Evolutionary conservation across 176 grass and related monocot species (phyloP).

Genomic region (Eleusine coracana): DNA sequence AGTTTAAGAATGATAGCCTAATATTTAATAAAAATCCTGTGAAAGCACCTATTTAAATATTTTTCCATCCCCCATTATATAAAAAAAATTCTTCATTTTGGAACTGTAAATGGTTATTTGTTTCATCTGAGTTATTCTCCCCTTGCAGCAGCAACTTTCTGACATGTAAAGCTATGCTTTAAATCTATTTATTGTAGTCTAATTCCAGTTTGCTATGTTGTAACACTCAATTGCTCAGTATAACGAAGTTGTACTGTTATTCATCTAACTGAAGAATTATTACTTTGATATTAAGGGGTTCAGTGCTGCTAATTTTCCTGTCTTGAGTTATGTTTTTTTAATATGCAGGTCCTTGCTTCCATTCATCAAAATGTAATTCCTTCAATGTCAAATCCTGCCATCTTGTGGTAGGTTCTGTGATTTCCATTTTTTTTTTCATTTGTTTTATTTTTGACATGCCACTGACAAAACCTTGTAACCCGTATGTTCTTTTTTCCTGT

Average conservation of each 20-base stretch:
- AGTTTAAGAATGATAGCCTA: not conserved
- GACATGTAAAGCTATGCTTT: not conserved
- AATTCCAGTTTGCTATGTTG: not conserved
- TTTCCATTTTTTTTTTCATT: constrained; percentile 22
- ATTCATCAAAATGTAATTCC: constrained; percentile 91
- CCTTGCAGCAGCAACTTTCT: constrained; percentile 9
- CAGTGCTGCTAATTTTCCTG: constrained; percentile 18
- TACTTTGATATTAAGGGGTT: not conserved
- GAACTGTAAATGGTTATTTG: not conserved
- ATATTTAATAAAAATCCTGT: not conserved
- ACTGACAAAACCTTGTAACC: constrained; percentile 3
- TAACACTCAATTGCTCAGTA: not conserved
- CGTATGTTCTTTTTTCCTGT: constrained; percentile 25
- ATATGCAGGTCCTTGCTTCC: constrained; percentile 81
- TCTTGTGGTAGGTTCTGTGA: constrained; percentile 65
- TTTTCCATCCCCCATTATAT: not conserved
- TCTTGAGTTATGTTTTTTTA: constrained; percentile 11
- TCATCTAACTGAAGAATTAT: not conserved
- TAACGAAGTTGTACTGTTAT: not conserved
- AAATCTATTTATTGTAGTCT: not conserved
- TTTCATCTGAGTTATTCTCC: constrained; percentile 24
- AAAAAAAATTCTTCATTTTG: constrained; percentile 1
- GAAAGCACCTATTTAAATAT: not conserved
- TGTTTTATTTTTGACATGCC: constrained; percentile 13
- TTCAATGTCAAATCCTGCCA: constrained; percentile 85